These are phyloP conservation scores for Pyrrhoderma noxium DNA, from an alignment of 1,284 basidiomycete species.

Conservation along the genomic window DNA sequence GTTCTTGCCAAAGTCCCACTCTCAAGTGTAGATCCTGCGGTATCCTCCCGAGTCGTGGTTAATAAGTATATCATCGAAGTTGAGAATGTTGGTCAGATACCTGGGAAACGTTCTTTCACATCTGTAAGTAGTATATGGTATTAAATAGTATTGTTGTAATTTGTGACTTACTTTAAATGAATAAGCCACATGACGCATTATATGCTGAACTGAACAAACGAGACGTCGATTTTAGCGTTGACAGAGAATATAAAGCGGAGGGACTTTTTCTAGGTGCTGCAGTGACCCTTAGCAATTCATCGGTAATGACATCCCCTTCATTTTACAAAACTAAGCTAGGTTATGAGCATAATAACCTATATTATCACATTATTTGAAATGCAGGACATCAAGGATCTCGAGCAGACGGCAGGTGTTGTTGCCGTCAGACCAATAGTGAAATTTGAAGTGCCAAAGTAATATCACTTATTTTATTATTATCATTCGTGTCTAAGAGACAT, in stretches of 20 bases:
- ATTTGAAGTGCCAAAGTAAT: slow-evolving; percentile 25
- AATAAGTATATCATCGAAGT: slow-evolving; percentile 51
- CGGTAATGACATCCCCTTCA: not conserved
- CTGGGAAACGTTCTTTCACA: slow-evolving; percentile 18
- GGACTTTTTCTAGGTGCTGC: slow-evolving; percentile 40
- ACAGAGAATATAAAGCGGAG: slow-evolving; percentile 34
- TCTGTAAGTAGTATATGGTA: slow-evolving; percentile 19
- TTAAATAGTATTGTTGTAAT: not conserved
- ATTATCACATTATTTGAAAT: slow-evolving; percentile 11
- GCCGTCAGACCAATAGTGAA: slow-evolving; percentile 27
- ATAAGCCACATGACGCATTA: slow-evolving; percentile 31
- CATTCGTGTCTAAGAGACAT: not conserved
- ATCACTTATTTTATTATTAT: not conserved
- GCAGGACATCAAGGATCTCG: slow-evolving; percentile 24
- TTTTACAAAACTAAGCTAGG: no score
- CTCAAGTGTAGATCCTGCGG: slow-evolving; percentile 30
- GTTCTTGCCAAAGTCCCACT: slow-evolving; percentile 15
- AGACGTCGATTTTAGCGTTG: slow-evolving; percentile 31
- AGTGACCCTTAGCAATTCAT: slow-evolving; percentile 26
- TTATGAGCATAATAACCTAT: no score
- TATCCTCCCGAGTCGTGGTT: slow-evolving; percentile 29
- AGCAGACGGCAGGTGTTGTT: slow-evolving; percentile 25
- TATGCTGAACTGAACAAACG: slow-evolving; percentile 32
- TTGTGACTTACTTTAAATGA: not conserved
- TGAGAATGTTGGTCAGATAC: slow-evolving; percentile 20